These are phyloP conservation scores for Lecanicillium sp. DNA, from an alignment of 2,329 filamentous ascomycete species.

Conservation along the genomic window DNA sequence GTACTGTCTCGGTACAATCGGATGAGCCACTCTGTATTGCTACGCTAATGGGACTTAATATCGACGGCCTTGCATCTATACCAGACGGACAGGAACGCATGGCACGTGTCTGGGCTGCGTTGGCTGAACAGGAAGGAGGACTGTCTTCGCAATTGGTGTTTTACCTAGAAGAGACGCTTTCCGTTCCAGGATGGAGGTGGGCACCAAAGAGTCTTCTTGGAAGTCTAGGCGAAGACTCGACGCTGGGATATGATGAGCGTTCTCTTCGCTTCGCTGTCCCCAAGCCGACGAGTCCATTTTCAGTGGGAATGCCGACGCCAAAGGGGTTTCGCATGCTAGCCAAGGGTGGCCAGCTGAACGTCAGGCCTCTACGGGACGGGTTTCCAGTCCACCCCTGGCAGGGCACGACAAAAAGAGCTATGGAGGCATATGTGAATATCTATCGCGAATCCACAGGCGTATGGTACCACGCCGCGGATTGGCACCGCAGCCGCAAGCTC, in stretches of 20 bases:
- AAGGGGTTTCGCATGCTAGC: constrained; percentile 17
- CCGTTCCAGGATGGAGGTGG: constrained; percentile 23
- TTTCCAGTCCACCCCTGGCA: constrained; percentile 18
- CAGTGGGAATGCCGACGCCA: constrained; percentile 16
- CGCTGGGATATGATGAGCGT: constrained; percentile 17
- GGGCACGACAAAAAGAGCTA: constrained; percentile 10
- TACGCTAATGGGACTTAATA: constrained; percentile 23
- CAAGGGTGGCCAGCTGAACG: constrained; percentile 14
- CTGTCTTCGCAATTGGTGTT: constrained; percentile 21
- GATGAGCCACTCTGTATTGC: constrained; percentile 27
- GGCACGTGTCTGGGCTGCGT: constrained; percentile 20
- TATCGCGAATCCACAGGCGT: constrained; percentile 11
- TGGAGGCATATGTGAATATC: constrained; percentile 17
- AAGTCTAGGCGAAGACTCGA: constrained; percentile 16
- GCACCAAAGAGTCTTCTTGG: constrained; percentile 20
- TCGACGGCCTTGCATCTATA: constrained; percentile 15
- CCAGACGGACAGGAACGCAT: constrained; percentile 18
- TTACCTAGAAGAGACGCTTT: constrained; percentile 19
- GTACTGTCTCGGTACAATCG: constrained; percentile 24
- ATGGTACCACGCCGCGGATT: constrained; percentile 19
- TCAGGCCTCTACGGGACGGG: neutral
- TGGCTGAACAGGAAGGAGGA: constrained; percentile 16
- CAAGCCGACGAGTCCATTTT: neutral
- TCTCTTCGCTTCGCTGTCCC: constrained; percentile 13
- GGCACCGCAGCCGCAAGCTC: constrained; percentile 19